Percentiles rank a stretch among this genome's conserved stretches.
These are phyloP conservation scores for Fraxinus quadrangulata DNA, from an alignment of 257 asterid species.

Conservation along the genomic window DNA sequence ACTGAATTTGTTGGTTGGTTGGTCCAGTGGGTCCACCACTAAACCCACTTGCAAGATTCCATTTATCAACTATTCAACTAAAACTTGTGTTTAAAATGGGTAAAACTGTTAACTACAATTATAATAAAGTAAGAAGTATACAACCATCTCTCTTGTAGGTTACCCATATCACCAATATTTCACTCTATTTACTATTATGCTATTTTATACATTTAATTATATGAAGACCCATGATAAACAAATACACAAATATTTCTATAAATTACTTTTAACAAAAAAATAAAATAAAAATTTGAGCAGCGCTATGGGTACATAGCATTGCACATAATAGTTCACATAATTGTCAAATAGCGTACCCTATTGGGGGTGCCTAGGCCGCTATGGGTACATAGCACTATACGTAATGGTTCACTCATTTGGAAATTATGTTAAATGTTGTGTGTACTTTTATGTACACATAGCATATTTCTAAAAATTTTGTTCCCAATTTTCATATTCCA, in stretches of 20 bases:
- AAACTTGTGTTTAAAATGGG: not conserved
- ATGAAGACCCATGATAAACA: not conserved
- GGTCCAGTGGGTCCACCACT: constrained; percentile 1
- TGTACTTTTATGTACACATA: too few species aligned
- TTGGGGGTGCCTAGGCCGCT: too few species aligned
- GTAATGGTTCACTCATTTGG: too few species aligned
- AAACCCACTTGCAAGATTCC: not conserved
- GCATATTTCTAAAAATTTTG: too few species aligned
- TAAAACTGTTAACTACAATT: not conserved
- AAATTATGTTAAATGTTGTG: too few species aligned
- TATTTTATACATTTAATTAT: not conserved
- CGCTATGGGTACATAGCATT: too few species aligned
- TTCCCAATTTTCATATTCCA: too few species aligned
- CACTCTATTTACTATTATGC: not conserved
- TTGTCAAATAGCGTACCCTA: too few species aligned
- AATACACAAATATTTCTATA: not conserved
- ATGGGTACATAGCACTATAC: too few species aligned
- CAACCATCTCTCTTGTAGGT: not conserved
- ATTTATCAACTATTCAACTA: not conserved
- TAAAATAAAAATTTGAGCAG: too few species aligned
- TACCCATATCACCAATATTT: not conserved
- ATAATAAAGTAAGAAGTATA: not conserved
- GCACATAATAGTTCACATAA: too few species aligned
- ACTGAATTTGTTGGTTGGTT: not conserved
- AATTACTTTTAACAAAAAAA: too few species aligned